Evolutionary conservation across 345 rosid genomes (phyloP).

Genomic region (Camelina neglecta): DNA sequence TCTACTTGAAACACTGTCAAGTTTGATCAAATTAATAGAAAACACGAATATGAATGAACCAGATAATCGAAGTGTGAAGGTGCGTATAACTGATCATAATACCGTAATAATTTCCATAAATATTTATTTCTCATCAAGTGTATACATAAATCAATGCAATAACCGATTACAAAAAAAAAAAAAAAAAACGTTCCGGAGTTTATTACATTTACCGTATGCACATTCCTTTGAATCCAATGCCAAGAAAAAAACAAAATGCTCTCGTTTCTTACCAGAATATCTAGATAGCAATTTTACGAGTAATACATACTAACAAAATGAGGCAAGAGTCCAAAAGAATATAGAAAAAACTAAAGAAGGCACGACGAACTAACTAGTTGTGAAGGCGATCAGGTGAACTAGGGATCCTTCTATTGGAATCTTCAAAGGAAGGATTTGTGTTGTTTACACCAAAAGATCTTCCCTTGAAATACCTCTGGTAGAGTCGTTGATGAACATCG

Average conservation of each 20-base stretch:
- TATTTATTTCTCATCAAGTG: neutral
- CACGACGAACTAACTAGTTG: constrained; percentile 51
- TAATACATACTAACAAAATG: constrained; percentile 4
- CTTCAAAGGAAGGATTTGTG: constrained; percentile 48
- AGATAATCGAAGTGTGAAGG: neutral
- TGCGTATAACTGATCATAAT: neutral
- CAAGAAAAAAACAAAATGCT: constrained; percentile 8
- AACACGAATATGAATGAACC: neutral
- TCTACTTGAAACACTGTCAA: neutral
- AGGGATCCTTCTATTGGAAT: constrained; percentile 70
- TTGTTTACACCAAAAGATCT: constrained; percentile 46
- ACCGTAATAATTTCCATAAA: neutral
- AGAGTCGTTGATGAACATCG: constrained; percentile 40
- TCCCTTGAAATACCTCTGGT: constrained; percentile 44
- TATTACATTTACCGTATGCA: neutral
- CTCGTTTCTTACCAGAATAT: constrained; percentile 1
- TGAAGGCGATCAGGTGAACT: constrained; percentile 93
- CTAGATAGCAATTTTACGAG: neutral
- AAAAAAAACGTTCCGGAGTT: neutral
- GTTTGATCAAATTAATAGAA: neutral
- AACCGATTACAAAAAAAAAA: neutral
- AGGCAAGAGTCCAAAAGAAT: neutral
- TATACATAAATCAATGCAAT: neutral
- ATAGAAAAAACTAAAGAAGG: neutral
- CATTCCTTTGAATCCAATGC: neutral